These are phyloP conservation scores for Pleurotus djamor DNA, from an alignment of 768 basidiomycete genomes.

Conservation along the genomic window DNA sequence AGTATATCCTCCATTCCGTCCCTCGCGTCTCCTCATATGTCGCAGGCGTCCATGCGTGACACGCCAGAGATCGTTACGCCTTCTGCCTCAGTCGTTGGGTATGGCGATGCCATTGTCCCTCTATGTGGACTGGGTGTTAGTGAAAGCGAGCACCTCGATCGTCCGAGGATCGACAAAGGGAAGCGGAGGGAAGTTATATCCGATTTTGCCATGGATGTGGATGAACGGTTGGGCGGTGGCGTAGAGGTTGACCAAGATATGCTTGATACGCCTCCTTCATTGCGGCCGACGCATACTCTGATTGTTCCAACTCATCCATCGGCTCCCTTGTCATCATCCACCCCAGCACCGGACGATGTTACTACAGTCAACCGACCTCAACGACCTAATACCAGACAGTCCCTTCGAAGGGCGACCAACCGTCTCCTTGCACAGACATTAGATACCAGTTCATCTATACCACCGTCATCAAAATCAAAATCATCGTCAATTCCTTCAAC, in stretches of 20 bases:
- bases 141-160: no score
- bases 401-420: not conserved
- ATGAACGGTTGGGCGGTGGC: not conserved
- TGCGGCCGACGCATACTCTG: no score
- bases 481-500: conserved; percentile 10
- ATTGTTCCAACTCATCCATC: no score
- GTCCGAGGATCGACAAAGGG: conserved; percentile 11
- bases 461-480: not conserved
- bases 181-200: not conserved
- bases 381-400: not conserved
- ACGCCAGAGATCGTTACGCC: conserved; percentile 10
- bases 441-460: not conserved
- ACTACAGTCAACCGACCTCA: not conserved
- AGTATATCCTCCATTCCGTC: not conserved
- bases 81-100: not conserved
- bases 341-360: not conserved
- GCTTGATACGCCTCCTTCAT: not conserved
- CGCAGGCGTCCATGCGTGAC: conserved; percentile 10
- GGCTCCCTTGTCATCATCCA: no score
- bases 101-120: conserved; percentile 20
- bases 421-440: not conserved
- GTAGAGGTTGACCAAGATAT: conserved; percentile 6
- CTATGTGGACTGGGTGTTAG: conserved; percentile 11
- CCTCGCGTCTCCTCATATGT: conserved; percentile 8
- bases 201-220: conserved; percentile 1